phyloP scores from a whole-genome alignment of 2,329 filamentous ascomycete genomes.

The Alternaria tenuissima region DNA sequence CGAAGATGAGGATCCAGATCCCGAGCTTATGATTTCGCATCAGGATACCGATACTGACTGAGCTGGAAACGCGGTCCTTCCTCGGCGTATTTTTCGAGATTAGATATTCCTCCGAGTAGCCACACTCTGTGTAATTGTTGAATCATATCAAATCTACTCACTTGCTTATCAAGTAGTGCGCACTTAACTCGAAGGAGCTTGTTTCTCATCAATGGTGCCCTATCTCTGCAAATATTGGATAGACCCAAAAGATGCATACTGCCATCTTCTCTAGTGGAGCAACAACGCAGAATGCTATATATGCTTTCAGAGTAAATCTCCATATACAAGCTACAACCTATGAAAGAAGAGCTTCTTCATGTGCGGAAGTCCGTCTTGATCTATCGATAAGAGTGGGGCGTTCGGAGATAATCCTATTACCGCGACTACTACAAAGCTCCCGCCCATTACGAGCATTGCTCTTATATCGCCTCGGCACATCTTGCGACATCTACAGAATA shows the following conservation, averaged over 20 bases:
- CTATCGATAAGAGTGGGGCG: conserved; percentile 20
- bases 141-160: neutral
- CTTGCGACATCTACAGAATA: conserved; percentile 1
- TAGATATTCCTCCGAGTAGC: neutral
- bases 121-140: neutral
- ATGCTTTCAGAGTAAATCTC: neutral
- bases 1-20: conserved; percentile 57
- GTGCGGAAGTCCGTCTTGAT: neutral
- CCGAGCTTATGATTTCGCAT: conserved; percentile 59
- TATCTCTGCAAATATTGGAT: neutral
- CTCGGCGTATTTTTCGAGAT: neutral
- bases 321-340: neutral
- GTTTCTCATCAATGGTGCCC: neutral
- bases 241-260: neutral
- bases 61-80: neutral
- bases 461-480: conserved; percentile 15
- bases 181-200: neutral
- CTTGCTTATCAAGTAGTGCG: neutral
- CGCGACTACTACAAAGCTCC: conserved; percentile 16
- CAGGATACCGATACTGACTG: conserved; percentile 53
- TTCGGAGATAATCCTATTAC: conserved; percentile 17
- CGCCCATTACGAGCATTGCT: conserved; percentile 10
- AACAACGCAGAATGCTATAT: neutral
- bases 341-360: neutral
- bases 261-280: neutral